Evolutionary conservation across 371 early-diverging fungal genomes (phyloP).

Genomic region (Mortierella sp.): DNA sequence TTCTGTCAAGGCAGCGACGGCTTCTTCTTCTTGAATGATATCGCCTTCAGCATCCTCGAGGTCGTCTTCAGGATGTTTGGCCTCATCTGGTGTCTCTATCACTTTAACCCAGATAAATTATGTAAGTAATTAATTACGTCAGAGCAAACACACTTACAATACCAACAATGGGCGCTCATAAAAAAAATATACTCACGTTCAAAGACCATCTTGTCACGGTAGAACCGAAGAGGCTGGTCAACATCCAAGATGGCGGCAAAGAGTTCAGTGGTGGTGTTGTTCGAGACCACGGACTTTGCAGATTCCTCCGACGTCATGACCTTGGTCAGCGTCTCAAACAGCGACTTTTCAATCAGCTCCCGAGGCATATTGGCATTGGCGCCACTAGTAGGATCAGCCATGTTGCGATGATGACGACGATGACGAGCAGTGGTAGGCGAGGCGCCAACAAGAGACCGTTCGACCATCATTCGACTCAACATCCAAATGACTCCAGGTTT

Average conservation of each 20-base stretch:
- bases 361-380: not conserved
- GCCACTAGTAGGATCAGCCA: not conserved
- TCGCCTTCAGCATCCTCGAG: not conserved
- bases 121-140: not conserved
- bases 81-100: not conserved
- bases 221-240: constrained; percentile 32
- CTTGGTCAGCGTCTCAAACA: constrained; percentile 22
- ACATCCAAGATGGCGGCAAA: constrained; percentile 42
- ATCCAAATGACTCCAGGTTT: constrained; percentile 47
- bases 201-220: constrained; percentile 13
- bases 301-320: constrained; percentile 23
- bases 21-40: not conserved
- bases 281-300: constrained; percentile 41
- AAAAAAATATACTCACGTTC: too few relatives aligned
- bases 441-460: constrained; percentile 32
- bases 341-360: constrained; percentile 20
- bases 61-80: not conserved
- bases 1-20: too few relatives aligned
- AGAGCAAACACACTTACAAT: not conserved
- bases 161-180: too few relatives aligned
- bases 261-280: constrained; percentile 45
- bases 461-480: constrained; percentile 42
- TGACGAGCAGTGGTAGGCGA: not conserved
- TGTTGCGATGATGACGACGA: not conserved
- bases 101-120: not conserved